These are phyloP conservation scores for Postia placenta DNA, from an alignment of 768 basidiomycete genomes.

Conservation along the genomic window DNA sequence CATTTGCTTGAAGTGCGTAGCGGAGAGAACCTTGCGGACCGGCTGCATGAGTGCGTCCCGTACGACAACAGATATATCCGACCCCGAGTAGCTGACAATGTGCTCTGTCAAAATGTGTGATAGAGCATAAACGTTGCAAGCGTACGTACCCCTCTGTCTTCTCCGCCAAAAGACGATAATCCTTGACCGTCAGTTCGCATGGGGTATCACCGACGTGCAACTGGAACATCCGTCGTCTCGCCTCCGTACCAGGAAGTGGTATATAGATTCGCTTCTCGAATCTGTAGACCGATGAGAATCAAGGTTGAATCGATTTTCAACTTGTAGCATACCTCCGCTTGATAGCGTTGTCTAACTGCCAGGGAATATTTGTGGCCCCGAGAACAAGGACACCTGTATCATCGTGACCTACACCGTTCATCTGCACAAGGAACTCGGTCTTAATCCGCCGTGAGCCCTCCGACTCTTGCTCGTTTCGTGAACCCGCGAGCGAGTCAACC, in stretches of 20 bases:
- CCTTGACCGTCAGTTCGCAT: conserved; percentile 69
- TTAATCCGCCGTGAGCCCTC: conserved; percentile 97
- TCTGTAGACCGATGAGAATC: conserved; percentile 28
- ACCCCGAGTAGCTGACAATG: conserved; percentile 72
- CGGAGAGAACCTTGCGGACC: conserved; percentile 90
- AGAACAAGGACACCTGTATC: conserved; percentile 94
- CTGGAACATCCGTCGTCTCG: conserved; percentile 93
- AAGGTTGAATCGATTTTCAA: not conserved
- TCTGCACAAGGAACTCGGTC: conserved; percentile 96
- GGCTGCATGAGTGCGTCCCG: conserved; percentile 99
- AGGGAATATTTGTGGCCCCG: conserved; percentile 97
- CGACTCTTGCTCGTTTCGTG: conserved; percentile 93
- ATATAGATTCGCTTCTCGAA: conserved; percentile 99
- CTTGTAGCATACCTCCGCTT: conserved; percentile 68
- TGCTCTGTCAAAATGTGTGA: not conserved
- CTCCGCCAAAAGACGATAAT: conserved; percentile 77
- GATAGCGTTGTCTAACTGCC: conserved; percentile 96
- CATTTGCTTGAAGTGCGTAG: conserved; percentile 87
- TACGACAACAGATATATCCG: conserved; percentile 91
- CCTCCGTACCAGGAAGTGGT: conserved; percentile 90
- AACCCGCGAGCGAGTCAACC: conserved; percentile 92
- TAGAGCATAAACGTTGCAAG: not conserved
- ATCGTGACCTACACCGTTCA: conserved; percentile 98
- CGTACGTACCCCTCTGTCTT: conserved; percentile 74
- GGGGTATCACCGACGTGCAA: conserved; percentile 93